phyloP scores from a whole-genome alignment of 106 monocot species.

The Agapanthus africanus region DNA sequence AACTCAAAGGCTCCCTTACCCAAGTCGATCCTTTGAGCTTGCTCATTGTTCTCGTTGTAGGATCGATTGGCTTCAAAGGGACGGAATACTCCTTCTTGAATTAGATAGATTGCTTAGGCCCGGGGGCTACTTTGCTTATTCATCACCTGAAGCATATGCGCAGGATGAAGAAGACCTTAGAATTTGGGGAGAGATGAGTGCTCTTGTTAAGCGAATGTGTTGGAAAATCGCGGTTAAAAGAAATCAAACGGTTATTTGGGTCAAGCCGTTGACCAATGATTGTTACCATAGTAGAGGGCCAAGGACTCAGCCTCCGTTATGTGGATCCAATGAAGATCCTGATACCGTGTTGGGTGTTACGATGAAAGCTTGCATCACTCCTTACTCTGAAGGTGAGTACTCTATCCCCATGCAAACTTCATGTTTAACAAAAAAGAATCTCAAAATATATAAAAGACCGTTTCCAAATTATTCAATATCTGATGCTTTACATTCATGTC shows the following conservation, averaged over 20 bases:
- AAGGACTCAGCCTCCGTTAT: constrained; percentile 61
- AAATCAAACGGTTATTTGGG: constrained; percentile 93
- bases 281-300: constrained; percentile 61
- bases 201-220: constrained; percentile 81
- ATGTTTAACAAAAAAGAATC: too few species aligned
- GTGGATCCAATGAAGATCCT: constrained; percentile 63
- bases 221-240: constrained; percentile 81
- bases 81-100: constrained; percentile 84
- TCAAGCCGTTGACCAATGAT: constrained; percentile 80
- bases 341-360: constrained; percentile 74
- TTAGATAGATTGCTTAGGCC: constrained; percentile 81
- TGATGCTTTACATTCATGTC: too few species aligned
- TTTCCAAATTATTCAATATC: too few species aligned
- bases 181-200: constrained; percentile 88
- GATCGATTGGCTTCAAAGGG: constrained; percentile 95
- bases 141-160: constrained; percentile 95
- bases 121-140: constrained; percentile 91
- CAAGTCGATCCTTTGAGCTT: constrained; percentile 80
- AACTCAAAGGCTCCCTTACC: constrained; percentile 85
- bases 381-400: constrained; percentile 71
- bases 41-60: constrained; percentile 95
- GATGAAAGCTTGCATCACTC: constrained; percentile 86
- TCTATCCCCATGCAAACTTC: too few species aligned
- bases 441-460: too few species aligned
- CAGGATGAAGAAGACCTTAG: constrained; percentile 84